Evolutionary conservation across 176 grass and related monocot species (phyloP), one percentile per base, ranked within the genome.

Genomic region (Zizania latifolia): DNA sequence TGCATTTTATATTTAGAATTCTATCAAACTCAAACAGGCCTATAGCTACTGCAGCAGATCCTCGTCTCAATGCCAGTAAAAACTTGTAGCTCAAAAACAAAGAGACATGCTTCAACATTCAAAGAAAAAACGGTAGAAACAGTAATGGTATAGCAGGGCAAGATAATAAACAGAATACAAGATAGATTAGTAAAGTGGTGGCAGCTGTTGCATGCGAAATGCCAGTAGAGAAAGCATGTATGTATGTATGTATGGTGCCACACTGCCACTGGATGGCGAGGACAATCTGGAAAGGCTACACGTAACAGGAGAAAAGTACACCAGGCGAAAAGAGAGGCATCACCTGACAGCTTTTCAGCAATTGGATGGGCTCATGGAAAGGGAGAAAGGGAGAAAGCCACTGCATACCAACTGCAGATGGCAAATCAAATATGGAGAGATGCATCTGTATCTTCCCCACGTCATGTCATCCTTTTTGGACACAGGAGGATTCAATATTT

Each of bases 261-360:
- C 48, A 8, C 19, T 22, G 48, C n/a, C 19, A 53, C 48, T 51
- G 15, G 22, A 57, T 57, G 62, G 10, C 8, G 26, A 66, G 27
- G 36, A 65, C 46, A 39, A 80, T 60, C 77, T 67, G 83, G 30
- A 80, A 74, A 68, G 39, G 36, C 8, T 16, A n/a, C 60, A 22
- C 4, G 4, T 28, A 46, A 46, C 65, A n/a, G 68, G 58, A 78
- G 67, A 63, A 33, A 54, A 66, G 48, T 36, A 39, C 60, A 60
- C 38, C 15, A 41, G 37, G 51, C 7, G 27, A 39, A 38, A 83
- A 24, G 2, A 71, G 11, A 34, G 2, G 13, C 27, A 57, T 65
- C 26, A 16, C 32, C 55, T 10, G 61, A 14, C 10, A 23, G 22
- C 66, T 40, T 65, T 62, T 37, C 29, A 51, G 16, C 24, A 61